These are phyloP conservation scores for Eucalyptus tenuipes DNA, from an alignment of 345 rosid species.

Conservation along the genomic window DNA sequence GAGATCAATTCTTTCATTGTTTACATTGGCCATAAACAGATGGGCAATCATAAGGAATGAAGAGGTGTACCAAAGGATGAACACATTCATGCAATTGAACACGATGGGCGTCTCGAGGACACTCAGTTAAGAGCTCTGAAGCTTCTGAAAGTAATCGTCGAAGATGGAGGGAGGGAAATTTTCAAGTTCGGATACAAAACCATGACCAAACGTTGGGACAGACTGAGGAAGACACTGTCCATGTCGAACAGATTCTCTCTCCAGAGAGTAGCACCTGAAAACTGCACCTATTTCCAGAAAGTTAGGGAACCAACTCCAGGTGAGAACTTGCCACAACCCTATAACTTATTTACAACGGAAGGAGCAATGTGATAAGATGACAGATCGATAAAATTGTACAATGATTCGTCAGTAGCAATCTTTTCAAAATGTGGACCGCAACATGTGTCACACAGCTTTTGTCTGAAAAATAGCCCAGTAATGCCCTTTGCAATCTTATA, in stretches of 20 bases:
- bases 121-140: conserved; percentile 36
- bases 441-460: background rate
- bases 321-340: background rate
- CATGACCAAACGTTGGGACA: conserved; percentile 6
- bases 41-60: conserved; percentile 61
- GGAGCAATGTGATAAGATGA: background rate
- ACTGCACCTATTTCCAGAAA: conserved; percentile 25
- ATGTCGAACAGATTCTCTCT: conserved; percentile 1
- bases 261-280: conserved; percentile 18
- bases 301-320: conserved; percentile 20
- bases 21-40: conserved; percentile 1
- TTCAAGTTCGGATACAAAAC: conserved; percentile 6
- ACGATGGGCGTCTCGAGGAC: conserved; percentile 50
- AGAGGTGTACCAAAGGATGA: conserved; percentile 39
- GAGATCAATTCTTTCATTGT: background rate
- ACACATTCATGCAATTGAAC: background rate
- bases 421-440: background rate
- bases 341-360: background rate
- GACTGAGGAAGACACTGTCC: background rate
- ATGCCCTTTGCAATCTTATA: background rate
- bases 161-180: background rate
- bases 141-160: conserved; percentile 31
- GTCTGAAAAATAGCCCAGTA: background rate
- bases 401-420: background rate
- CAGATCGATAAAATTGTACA: background rate